Conservation (phyloP, 2,329 filamentous ascomycete species). For the Meredithiella fracta region DNA sequence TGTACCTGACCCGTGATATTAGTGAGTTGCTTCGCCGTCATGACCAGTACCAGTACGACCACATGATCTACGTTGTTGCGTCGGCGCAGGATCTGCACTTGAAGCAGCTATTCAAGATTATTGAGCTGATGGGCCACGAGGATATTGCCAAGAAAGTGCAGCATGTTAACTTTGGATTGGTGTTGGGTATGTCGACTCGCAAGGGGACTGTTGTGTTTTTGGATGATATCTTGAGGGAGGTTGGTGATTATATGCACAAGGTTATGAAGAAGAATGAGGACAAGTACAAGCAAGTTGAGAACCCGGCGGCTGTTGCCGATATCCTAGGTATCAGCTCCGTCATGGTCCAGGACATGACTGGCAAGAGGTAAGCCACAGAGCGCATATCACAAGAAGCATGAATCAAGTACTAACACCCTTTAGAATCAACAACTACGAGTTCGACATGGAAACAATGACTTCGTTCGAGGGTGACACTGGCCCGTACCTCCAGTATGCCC, state of each 20-base stretch:
- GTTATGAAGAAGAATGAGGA: constrained; percentile 81
- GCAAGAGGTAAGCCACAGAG: constrained; percentile 40
- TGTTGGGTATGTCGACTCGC: constrained; percentile 53
- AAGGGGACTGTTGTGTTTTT: constrained; percentile 61
- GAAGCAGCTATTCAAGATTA: constrained; percentile 59
- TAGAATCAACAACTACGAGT: constrained; percentile 50
- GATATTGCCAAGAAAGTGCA: constrained; percentile 52
- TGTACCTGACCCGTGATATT: constrained; percentile 66
- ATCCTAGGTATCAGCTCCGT: constrained; percentile 83
- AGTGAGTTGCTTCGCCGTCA: constrained; percentile 53
- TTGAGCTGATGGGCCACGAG: constrained; percentile 52
- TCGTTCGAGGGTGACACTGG: constrained; percentile 76
- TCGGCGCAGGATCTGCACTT: constrained; percentile 57
- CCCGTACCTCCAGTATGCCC: constrained; percentile 70
- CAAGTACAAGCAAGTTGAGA: constrained; percentile 80
- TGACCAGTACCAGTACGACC: constrained; percentile 50
- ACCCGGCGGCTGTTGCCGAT: constrained; percentile 71
- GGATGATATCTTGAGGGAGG: constrained; percentile 58
- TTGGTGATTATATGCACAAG: constrained; percentile 91
- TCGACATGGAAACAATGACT: constrained; percentile 69
- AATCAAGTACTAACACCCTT: constrained; percentile 2
- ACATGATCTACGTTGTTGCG: constrained; percentile 68
- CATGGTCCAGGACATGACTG: constrained; percentile 96
- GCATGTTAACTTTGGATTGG: constrained; percentile 62
- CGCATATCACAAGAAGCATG: constrained; percentile 1